Evolutionary conservation across 2,329 filamentous ascomycete species (phyloP).

Genomic region (Xylariaceae sp.): DNA sequence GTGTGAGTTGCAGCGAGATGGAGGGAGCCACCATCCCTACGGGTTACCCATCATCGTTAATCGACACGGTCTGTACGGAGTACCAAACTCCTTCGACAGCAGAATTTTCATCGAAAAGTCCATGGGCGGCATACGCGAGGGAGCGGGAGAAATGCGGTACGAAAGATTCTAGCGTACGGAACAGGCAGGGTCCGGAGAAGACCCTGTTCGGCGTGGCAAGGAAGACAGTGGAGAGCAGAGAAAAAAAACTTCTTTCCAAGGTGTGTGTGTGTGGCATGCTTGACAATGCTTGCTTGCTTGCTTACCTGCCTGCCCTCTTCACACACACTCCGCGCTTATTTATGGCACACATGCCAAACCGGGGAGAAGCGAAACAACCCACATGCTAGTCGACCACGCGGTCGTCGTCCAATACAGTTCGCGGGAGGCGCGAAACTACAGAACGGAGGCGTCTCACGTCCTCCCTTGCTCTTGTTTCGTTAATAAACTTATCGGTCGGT

Average conservation of each 20-base stretch:
- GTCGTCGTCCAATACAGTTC: conserved; percentile 7
- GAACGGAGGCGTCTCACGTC: conserved; percentile 2
- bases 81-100: too few relatives aligned
- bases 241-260: not conserved
- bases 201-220: not conserved
- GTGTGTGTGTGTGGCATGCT: not conserved
- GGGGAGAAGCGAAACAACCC: not conserved
- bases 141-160: not conserved
- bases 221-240: not conserved
- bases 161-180: not conserved
- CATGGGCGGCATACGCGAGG: not conserved
- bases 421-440: conserved; percentile 5
- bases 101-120: too few relatives aligned
- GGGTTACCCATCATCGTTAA: too few relatives aligned
- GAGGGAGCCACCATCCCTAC: not conserved
- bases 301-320: too few relatives aligned
- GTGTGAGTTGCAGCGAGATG: too few relatives aligned
- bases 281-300: too few relatives aligned
- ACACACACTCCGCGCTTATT: not conserved
- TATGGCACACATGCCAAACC: not conserved
- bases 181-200: not conserved
- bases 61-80: too few relatives aligned
- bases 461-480: not conserved
- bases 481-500: not conserved
- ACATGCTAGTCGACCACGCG: conserved; percentile 17